Evolutionary conservation across 331 rosid genomes (phyloP).

Genomic region (Prunus yedoensis): DNA sequence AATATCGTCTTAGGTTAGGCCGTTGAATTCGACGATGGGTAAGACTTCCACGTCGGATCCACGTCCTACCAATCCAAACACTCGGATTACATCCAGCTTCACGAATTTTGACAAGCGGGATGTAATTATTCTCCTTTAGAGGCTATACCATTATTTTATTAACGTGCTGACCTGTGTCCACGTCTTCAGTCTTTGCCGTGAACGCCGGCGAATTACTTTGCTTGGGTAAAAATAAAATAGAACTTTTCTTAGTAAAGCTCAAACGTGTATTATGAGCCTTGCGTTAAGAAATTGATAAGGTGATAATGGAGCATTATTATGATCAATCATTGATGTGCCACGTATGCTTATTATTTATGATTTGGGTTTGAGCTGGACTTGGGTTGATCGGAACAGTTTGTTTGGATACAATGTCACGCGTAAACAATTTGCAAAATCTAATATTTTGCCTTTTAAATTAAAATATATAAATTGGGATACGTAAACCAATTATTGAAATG

Average conservation of each 20-base stretch:
- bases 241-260: background rate
- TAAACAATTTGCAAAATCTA: too few species aligned
- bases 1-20: background rate
- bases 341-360: background rate
- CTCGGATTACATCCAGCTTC: background rate
- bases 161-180: slow-evolving; percentile 21
- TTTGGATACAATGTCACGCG: background rate
- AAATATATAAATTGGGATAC: too few species aligned
- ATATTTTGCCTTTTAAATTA: too few species aligned
- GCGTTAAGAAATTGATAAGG: background rate
- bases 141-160: background rate
- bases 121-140: too few species aligned
- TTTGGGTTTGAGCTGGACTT: too few species aligned
- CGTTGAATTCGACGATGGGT: slow-evolving; percentile 23
- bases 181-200: background rate
- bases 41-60: slow-evolving; percentile 57
- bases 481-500: too few species aligned
- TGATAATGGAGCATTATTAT: background rate
- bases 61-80: slow-evolving; percentile 22
- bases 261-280: background rate
- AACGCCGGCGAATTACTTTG: background rate
- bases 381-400: background rate
- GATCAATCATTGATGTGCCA: background rate
- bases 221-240: background rate
- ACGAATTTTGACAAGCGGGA: too few species aligned